These are phyloP conservation scores for Lophiotrema nucula DNA, from an alignment of 495 filamentous ascomycete species.

Conservation along the genomic window DNA sequence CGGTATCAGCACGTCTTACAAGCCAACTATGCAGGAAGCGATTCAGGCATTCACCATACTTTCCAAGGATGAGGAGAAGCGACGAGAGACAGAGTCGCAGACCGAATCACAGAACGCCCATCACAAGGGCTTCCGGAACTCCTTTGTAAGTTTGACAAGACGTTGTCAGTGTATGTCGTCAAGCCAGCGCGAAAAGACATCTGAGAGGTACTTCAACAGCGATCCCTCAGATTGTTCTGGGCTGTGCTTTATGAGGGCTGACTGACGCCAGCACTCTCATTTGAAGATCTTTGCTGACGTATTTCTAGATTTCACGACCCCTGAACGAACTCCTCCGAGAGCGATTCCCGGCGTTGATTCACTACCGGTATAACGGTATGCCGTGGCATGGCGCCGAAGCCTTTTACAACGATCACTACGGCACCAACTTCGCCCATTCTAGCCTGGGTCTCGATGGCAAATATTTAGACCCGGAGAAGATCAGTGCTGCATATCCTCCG, in stretches of 20 bases:
- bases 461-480: conserved; percentile 39
- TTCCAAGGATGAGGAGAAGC: conserved; percentile 33
- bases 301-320: conserved; percentile 71
- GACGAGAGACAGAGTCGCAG: conserved; percentile 13
- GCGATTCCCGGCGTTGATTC: conserved; percentile 63
- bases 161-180: too few relatives aligned
- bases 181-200: too few relatives aligned
- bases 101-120: conserved; percentile 10
- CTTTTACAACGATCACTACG: conserved; percentile 51
- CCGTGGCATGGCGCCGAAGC: conserved; percentile 72
- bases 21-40: conserved; percentile 53
- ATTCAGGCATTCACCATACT: conserved; percentile 49
- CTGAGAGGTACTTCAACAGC: too few relatives aligned
- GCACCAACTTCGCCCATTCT: conserved; percentile 36
- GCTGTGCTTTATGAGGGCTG: too few relatives aligned
- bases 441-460: conserved; percentile 39
- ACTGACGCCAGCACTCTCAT: too few relatives aligned
- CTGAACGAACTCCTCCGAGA: conserved; percentile 69
- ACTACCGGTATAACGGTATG: conserved; percentile 54
- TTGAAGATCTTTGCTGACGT: too few relatives aligned
- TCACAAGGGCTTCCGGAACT: conserved; percentile 42
- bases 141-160: too few relatives aligned
- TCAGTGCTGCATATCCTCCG: conserved; percentile 31
- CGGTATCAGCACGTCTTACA: conserved; percentile 55
- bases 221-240: too few relatives aligned